phyloP scores from a whole-genome alignment of 306 rosid genomes.

The Cicer yamashitae region DNA sequence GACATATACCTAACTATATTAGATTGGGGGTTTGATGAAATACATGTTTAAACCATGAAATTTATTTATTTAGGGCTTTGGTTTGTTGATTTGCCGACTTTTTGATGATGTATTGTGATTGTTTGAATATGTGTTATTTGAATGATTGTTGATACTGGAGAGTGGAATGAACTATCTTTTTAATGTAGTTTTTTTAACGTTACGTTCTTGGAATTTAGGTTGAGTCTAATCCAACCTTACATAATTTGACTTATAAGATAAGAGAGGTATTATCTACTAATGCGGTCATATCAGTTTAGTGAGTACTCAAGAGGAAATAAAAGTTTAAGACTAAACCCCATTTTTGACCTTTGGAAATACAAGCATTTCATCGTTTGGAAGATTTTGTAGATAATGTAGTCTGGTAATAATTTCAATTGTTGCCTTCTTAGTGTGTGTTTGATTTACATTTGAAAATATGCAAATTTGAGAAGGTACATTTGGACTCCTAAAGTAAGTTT shows the following conservation, averaged over 20 bases:
- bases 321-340: neutral
- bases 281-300: neutral
- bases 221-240: neutral
- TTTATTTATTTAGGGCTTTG: too few relatives aligned
- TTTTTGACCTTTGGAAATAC: neutral
- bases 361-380: neutral
- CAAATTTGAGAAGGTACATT: neutral
- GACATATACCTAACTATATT: too few relatives aligned
- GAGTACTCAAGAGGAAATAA: neutral
- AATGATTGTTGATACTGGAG: too few relatives aligned
- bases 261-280: neutral
- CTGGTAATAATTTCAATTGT: neutral
- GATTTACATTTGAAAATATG: conserved; percentile 3
- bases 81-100: too few relatives aligned
- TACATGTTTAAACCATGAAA: too few relatives aligned
- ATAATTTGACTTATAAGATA: neutral
- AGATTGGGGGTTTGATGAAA: too few relatives aligned
- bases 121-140: too few relatives aligned
- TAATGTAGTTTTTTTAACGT: too few relatives aligned
- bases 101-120: too few relatives aligned
- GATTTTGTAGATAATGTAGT: neutral
- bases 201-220: neutral
- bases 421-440: neutral
- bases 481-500: neutral
- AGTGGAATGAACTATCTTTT: too few relatives aligned